phyloP scores from a whole-genome alignment of 768 basidiomycete genomes.

The Hortiboletus flavorubellus region DNA sequence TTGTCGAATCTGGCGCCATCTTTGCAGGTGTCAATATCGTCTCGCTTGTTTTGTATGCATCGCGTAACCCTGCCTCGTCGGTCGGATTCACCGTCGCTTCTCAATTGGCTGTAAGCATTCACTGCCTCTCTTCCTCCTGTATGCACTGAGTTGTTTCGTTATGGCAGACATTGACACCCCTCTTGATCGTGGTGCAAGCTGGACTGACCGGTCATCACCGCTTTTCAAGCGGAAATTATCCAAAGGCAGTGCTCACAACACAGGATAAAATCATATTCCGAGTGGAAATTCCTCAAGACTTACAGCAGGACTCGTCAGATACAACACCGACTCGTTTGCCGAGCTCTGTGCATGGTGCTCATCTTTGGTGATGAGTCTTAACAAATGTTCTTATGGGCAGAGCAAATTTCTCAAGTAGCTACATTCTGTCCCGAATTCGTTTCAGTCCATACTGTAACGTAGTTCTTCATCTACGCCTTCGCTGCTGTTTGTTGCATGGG shows the following conservation, averaged over 20 bases:
- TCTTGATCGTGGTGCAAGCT: not conserved
- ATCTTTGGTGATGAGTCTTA: too few species aligned
- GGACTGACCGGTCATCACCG: not conserved
- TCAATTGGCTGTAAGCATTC: not conserved
- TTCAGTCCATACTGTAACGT: too few species aligned
- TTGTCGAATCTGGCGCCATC: not conserved
- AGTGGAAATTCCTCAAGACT: too few species aligned
- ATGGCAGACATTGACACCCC: not conserved
- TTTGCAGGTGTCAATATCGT: not conserved
- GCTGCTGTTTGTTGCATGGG: too few species aligned
- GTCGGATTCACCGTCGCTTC: not conserved
- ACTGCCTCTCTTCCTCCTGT: not conserved
- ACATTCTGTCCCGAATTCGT: too few species aligned
- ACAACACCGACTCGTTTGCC: too few species aligned
- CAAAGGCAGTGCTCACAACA: not conserved
- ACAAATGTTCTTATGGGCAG: too few species aligned
- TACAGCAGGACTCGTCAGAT: too few species aligned
- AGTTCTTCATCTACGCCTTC: too few species aligned
- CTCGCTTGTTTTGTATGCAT: not conserved
- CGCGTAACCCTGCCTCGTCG: not conserved
- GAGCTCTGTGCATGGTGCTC: too few species aligned
- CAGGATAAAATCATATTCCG: not conserved
- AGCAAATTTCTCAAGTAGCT: too few species aligned
- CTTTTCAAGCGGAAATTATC: not conserved
- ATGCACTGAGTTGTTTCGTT: not conserved